Evolutionary conservation across 2,329 filamentous ascomycete genomes (phyloP), one percentile per base, ranked within the genome.

Genomic region (Bipolaris sorokiniana): DNA sequence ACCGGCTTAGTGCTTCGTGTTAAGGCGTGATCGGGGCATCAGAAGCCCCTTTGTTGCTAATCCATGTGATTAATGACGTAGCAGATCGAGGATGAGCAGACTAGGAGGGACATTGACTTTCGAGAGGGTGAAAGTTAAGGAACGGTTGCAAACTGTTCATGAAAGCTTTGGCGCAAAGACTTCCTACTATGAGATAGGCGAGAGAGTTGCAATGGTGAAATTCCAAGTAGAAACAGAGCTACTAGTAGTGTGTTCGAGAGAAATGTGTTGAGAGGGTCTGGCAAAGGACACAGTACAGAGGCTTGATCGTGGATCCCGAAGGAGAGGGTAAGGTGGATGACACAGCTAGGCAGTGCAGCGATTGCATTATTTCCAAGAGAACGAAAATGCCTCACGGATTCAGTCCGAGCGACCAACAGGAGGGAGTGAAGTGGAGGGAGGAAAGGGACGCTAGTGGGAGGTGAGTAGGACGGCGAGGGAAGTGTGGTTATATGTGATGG

Each of bases 401-500:
- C 22, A 55, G 46, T 58, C 51, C 5, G 38, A 57, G 58, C 46
- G 22, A 51, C 61, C 22, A 63, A 67, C 64, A 51, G 33, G 54
- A 55, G 23, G 26, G 34, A 38, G 34, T 18, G 37, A 28, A 44
- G 58, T 48, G 26, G 31, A 57, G 23, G 56, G 53, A 54, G 55
- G 13, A 61, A 64, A 63, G 57, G 50, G 57, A 64, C 26, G 38
- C 60, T 62, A 41, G 50, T 49, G 40, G 20, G 50, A 41, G 53
- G 46, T 53, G 33, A 20, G 45, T 64, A 65, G 56, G 18, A 16
- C 41, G 18, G 61, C 57, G 44, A 67, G 59, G 55, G 55, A 9
- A 40, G 55, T 45, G 44, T 55, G 52, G 44, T 67, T 67, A 49
- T 67, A 67, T 63, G 42, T 59, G 41, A 58, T 64, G 51, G 36